These are phyloP conservation scores for Cornus kousa DNA, from an alignment of 148 eudicot species.

Conservation along the genomic window DNA sequence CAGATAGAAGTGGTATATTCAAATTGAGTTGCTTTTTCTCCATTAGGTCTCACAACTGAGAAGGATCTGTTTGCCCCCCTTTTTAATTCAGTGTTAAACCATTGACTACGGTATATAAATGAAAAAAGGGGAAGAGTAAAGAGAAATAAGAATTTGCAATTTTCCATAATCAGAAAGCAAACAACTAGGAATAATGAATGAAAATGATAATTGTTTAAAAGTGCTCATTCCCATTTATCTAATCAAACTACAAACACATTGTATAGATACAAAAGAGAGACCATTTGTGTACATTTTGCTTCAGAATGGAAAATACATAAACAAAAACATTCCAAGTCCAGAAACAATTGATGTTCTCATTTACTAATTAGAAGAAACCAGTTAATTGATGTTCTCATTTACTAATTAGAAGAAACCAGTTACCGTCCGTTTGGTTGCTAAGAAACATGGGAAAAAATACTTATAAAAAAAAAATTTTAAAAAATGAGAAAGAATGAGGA, in stretches of 20 bases:
- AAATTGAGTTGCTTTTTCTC: constrained; percentile 52
- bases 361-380: too few species aligned
- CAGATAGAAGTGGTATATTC: constrained; percentile 51
- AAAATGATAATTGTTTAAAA: neutral
- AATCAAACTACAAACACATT: neutral
- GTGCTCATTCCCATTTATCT: neutral
- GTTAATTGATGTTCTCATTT: too few species aligned
- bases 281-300: neutral
- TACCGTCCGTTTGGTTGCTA: too few species aligned
- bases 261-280: neutral
- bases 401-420: too few species aligned
- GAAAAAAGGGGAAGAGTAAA: neutral
- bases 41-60: constrained; percentile 20
- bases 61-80: neutral
- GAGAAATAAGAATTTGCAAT: neutral
- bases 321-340: neutral
- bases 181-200: neutral
- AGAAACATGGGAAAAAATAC: too few species aligned
- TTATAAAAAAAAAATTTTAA: too few species aligned
- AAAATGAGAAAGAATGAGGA: neutral
- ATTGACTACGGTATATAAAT: neutral
- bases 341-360: neutral
- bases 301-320: neutral
- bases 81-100: neutral
- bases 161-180: neutral